Base-by-base conservation (phyloP, 768 basidiomycete species). In the Lactarius evosmus region DNA sequence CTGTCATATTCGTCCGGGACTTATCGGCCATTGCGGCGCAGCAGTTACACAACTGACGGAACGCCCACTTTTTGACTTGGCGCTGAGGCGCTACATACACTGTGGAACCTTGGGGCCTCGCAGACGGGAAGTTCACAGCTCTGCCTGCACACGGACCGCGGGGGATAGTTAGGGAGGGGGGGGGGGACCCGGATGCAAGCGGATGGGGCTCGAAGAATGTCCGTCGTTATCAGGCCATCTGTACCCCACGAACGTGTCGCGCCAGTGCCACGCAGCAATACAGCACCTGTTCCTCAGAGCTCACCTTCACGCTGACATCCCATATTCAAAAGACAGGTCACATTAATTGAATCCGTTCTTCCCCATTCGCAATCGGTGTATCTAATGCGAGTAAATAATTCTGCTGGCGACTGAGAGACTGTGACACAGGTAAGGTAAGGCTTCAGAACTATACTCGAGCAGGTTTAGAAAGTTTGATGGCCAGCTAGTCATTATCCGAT, bases 381-480 rank as follows among this genome's bases (percentile, higher is more conserved):
- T 22, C n/a, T 19, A 22, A 56, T 33, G 12, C 46, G 14, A 38
- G 34, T 7, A 17, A 22, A 29, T 22, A 49, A 2, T 27, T 30
- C 41, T n/a, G 41, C 25, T 36, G 22, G 40, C 5, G 34, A 34
- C 22, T 9, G 7, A 30, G 40, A 36, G n/a, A 17, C 57, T 22
- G 27, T 22, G 44, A 25, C 4, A 14, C 25, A 49, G 1, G 41
- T 59, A 58, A 53, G 34, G 58, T 53, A 63, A 63, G 22, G n/a
- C 12, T 3, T 25, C 46, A 58, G 36, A 11, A 54, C 58, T 11
- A 63, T 34, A 44, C 57, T 46, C 34, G 36, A 58, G 33, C 17
- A 29, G 34, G 12, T 46, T 36, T 51, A 29, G 36, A 49, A 62
- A 56, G 46, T 36, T 62, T 57, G 61, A 62, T 57, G 36, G 34